These are phyloP conservation scores for Hydnomerulius pinastri DNA, from an alignment of 768 basidiomycete genomes.

Conservation along the genomic window DNA sequence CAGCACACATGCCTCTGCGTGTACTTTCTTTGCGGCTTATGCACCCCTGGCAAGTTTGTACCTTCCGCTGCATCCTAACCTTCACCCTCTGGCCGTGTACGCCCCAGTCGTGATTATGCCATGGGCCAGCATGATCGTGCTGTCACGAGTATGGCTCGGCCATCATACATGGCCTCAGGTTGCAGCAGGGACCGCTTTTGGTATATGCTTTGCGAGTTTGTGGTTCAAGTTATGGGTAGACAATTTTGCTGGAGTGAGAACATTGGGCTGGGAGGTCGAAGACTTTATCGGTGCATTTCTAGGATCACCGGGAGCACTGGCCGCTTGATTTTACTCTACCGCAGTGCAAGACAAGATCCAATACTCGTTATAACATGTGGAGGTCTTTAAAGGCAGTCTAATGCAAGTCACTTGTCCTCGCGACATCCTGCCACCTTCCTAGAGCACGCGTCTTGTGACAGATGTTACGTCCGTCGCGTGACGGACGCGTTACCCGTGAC, in stretches of 20 bases:
- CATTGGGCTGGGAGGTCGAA: constrained; percentile 20
- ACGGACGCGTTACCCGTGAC: constrained; percentile 30
- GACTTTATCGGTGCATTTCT: not conserved
- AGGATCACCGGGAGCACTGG: not conserved
- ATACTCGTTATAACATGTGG: not conserved
- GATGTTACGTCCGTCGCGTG: constrained; percentile 21
- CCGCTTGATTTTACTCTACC: not conserved
- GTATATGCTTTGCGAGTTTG: constrained; percentile 48
- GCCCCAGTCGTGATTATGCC: constrained; percentile 55
- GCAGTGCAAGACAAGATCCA: not conserved
- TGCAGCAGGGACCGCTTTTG: constrained; percentile 56
- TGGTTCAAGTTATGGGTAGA: constrained; percentile 64
- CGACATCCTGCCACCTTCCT: too few relatives aligned
- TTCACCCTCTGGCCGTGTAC: constrained; percentile 37
- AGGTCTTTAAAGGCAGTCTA: not conserved
- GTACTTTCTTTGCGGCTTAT: constrained; percentile 65
- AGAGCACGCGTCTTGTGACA: too few relatives aligned
- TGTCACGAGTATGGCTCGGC: constrained; percentile 74
- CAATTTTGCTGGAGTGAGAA: constrained; percentile 21
- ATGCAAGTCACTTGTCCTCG: too few relatives aligned
- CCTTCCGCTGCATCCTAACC: constrained; percentile 59
- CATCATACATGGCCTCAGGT: constrained; percentile 78
- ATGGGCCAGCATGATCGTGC: constrained; percentile 54
- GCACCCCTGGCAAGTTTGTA: constrained; percentile 55
- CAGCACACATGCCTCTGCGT: constrained; percentile 75